These are phyloP conservation scores for Chalciporus chontae DNA, from an alignment of 768 basidiomycete species.

Conservation along the genomic window DNA sequence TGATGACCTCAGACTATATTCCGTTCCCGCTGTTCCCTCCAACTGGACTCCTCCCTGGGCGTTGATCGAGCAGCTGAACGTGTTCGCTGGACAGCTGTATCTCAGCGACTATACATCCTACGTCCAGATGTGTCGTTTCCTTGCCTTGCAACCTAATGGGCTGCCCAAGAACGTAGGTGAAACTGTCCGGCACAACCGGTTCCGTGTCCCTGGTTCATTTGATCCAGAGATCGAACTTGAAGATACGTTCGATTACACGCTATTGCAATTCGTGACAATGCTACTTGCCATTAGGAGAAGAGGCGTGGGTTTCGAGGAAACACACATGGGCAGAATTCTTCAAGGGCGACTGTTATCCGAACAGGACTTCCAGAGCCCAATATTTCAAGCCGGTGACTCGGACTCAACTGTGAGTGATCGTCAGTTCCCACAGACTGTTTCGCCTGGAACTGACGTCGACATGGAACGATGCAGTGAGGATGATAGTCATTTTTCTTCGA, in stretches of 20 bases:
- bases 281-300: conserved; percentile 31
- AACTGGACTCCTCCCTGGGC: conserved; percentile 1
- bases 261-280: conserved; percentile 10
- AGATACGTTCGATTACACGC: no score
- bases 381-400: no score
- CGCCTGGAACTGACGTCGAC: no score
- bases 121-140: conserved; percentile 17
- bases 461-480: no score
- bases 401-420: no score
- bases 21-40: conserved; percentile 3
- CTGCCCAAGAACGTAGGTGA: background rate
- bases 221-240: no score
- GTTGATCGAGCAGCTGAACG: conserved; percentile 21
- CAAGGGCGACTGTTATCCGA: conserved; percentile 10
- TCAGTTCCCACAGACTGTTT: no score
- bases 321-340: conserved; percentile 39
- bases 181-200: no score
- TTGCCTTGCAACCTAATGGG: conserved; percentile 17
- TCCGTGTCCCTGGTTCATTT: no score
- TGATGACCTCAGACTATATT: conserved; percentile 26
- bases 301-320: conserved; percentile 32
- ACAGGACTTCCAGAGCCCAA: no score
- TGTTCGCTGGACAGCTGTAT: conserved; percentile 31
- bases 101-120: conserved; percentile 21
- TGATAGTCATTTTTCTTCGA: no score